Conservation (phyloP, 75 land plant species). For the Pinus tabuliformis region DNA sequence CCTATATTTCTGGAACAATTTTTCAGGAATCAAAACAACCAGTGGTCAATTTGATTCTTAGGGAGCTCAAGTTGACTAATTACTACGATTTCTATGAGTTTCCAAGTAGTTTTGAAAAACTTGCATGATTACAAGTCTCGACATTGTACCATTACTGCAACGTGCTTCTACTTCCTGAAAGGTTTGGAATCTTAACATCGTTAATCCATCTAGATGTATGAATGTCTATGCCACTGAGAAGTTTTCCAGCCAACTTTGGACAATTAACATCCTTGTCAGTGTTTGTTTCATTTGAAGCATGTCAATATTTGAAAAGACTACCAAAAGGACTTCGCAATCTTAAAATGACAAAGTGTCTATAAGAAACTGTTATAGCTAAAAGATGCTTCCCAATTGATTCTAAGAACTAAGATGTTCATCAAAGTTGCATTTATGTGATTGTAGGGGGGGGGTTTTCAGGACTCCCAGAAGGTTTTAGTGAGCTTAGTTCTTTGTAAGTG, state of each 20-base stretch:
- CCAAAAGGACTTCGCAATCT: not conserved
- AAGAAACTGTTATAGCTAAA: not conserved
- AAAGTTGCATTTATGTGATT: not conserved
- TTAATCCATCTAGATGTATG: not conserved
- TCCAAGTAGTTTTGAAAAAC: not conserved
- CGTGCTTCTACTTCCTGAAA: not conserved
- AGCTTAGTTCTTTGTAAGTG: too few species aligned
- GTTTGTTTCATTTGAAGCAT: not conserved
- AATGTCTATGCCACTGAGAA: not conserved
- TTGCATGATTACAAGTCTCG: not conserved
- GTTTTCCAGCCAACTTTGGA: not conserved
- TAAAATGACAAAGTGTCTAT: not conserved
- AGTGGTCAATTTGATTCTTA: not conserved
- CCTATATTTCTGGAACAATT: too few species aligned
- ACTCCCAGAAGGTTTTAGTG: too few species aligned
- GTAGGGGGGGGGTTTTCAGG: not conserved
- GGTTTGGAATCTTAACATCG: not conserved
- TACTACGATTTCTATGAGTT: not conserved
- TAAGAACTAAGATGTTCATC: not conserved
- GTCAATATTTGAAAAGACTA: not conserved
- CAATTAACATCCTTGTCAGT: not conserved
- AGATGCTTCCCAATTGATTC: not conserved
- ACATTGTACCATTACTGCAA: not conserved
- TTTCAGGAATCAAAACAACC: too few species aligned
- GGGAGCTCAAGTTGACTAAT: not conserved